phyloP scores from a whole-genome alignment of 805 yeast species.

The Diddensiella caesifluorescens region DNA sequence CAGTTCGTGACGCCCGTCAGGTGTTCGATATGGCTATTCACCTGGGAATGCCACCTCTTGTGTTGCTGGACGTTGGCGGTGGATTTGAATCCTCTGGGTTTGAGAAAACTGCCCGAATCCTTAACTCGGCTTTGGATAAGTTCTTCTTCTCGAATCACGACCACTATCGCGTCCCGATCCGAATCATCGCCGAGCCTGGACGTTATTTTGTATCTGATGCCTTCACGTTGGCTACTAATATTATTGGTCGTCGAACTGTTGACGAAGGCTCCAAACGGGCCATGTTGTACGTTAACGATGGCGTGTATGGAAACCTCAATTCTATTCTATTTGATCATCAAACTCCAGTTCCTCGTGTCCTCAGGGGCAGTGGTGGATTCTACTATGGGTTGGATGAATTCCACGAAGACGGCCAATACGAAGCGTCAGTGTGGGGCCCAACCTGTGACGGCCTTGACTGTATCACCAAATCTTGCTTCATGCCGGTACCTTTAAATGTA shows the following conservation, averaged over 20 bases:
- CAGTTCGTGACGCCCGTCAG: conserved; percentile 61
- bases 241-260: conserved; percentile 67
- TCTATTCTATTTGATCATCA: conserved; percentile 93
- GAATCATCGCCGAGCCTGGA: conserved; percentile 89
- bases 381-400: conserved; percentile 30
- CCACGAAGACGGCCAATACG: conserved; percentile 14
- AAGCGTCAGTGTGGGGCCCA: conserved; percentile 88
- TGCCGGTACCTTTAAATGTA: conserved; percentile 58
- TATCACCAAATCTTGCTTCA: conserved; percentile 46
- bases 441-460: conserved; percentile 97
- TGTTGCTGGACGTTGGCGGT: conserved; percentile 83
- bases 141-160: conserved; percentile 38
- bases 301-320: conserved; percentile 92
- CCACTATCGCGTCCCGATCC: conserved; percentile 40
- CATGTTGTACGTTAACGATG: conserved; percentile 88
- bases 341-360: conserved; percentile 61
- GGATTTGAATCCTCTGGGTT: conserved; percentile 70
- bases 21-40: conserved; percentile 58
- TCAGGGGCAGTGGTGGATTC: conserved; percentile 49
- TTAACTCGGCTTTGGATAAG: conserved; percentile 49
- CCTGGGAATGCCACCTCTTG: conserved; percentile 43
- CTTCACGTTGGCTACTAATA: conserved; percentile 75
- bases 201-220: conserved; percentile 81
- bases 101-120: conserved; percentile 49
- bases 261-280: conserved; percentile 38